Conservation (phyloP, 352 stramenopile genomes). For the Phytophthora kernoviae region DNA sequence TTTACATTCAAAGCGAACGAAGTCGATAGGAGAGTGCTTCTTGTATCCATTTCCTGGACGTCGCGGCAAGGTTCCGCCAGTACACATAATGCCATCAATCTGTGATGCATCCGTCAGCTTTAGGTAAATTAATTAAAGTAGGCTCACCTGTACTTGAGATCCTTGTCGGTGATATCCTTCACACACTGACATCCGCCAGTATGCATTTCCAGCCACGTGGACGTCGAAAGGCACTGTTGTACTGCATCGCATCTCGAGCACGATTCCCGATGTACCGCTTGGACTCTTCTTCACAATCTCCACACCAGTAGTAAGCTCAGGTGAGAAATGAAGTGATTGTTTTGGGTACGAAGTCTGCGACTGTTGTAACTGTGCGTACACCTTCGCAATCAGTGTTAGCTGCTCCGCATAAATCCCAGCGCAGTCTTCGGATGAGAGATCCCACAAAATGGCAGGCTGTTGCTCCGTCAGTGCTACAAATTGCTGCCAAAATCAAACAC, state of each 20-base stretch:
- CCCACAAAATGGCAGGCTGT: background rate
- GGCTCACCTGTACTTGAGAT: background rate
- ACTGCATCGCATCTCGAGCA: slow-evolving; percentile 13
- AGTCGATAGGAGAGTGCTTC: background rate
- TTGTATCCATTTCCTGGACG: background rate
- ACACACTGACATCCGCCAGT: slow-evolving; percentile 6
- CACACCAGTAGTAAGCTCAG: slow-evolving; percentile 5
- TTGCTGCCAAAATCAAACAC: background rate
- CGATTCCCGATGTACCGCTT: background rate
- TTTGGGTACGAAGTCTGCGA: background rate
- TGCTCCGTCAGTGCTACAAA: background rate
- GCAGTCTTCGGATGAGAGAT: slow-evolving; percentile 6
- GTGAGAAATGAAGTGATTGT: background rate
- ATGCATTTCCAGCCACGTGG: slow-evolving; percentile 17
- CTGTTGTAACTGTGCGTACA: slow-evolving; percentile 11
- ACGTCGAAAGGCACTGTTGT: slow-evolving; percentile 17
- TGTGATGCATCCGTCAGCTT: background rate
- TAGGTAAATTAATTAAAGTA: no score
- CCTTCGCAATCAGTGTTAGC: slow-evolving; percentile 17
- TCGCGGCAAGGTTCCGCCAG: no score
- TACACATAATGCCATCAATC: background rate
- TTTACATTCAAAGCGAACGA: slow-evolving; percentile 13
- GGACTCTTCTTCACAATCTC: slow-evolving; percentile 9
- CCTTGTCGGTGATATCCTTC: slow-evolving; percentile 9
- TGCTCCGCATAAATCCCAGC: slow-evolving; percentile 18